Evolutionary conservation across 2,329 filamentous ascomycete species (phyloP).

Genomic region (Corinectria fuckeliana): DNA sequence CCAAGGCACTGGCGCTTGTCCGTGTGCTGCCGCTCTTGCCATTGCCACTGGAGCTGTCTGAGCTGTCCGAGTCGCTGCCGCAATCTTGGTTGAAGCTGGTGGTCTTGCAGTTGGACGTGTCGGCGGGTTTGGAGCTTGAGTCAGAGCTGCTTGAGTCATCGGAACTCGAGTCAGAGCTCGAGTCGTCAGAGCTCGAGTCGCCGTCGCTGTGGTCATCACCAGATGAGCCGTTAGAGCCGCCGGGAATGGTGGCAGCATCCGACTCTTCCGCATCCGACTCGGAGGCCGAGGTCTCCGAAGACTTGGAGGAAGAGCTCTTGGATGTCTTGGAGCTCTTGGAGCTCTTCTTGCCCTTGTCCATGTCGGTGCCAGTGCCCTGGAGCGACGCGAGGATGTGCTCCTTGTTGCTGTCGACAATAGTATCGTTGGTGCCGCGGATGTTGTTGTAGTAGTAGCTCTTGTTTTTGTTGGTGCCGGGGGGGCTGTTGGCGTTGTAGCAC

Average conservation of each 20-base stretch:
- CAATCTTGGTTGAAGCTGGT: constrained; percentile 52
- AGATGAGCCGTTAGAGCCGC: constrained; percentile 9
- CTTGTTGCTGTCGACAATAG: constrained; percentile 77
- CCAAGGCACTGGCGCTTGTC: constrained; percentile 45
- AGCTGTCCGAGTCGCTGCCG: constrained; percentile 25
- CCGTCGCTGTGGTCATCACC: constrained; percentile 10
- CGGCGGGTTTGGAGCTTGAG: constrained; percentile 27
- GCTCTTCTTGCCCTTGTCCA: constrained; percentile 54
- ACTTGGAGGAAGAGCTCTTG: constrained; percentile 20
- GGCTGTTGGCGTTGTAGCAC: constrained; percentile 74
- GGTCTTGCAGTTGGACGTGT: constrained; percentile 44
- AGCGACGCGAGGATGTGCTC: constrained; percentile 79
- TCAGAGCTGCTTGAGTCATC: constrained; percentile 25
- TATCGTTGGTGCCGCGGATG: constrained; percentile 71
- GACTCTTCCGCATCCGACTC: constrained; percentile 19
- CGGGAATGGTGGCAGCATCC: constrained; percentile 32
- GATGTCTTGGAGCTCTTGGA: constrained; percentile 15
- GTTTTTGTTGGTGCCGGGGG: constrained; percentile 72
- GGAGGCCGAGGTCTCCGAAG: constrained; percentile 4
- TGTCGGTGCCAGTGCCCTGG: constrained; percentile 80
- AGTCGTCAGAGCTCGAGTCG: constrained; percentile 14
- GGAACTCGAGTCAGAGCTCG: constrained; percentile 16
- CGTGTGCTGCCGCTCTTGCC: constrained; percentile 43
- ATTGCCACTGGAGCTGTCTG: constrained; percentile 41
- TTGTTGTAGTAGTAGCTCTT: constrained; percentile 79